phyloP scores from a whole-genome alignment of 75 land plant genomes.

The Sequoiadendron giganteum region DNA sequence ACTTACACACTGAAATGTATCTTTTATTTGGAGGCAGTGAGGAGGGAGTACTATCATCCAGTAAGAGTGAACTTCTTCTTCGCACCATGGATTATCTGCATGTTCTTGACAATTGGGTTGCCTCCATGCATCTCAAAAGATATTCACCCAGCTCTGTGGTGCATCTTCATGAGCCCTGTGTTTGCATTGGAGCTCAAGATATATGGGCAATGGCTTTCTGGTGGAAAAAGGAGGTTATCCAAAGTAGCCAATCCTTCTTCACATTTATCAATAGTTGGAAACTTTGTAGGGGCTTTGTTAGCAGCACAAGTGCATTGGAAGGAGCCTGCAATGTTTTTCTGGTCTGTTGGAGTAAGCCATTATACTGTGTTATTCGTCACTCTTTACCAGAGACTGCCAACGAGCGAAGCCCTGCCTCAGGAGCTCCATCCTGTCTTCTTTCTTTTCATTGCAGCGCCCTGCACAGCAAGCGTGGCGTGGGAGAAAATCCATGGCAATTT shows the following conservation, averaged over 20 bases:
- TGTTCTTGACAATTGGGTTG: constrained; percentile 70
- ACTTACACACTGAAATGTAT: constrained; percentile 63
- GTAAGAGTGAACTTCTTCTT: constrained; percentile 95
- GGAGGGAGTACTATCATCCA: constrained; percentile 83
- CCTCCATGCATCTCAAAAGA: constrained; percentile 36
- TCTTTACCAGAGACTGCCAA: constrained; percentile 87
- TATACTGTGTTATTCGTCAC: constrained; percentile 88
- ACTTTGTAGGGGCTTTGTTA: constrained; percentile 83
- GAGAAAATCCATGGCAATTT: constrained; percentile 57
- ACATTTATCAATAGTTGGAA: constrained; percentile 84
- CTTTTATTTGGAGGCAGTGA: constrained; percentile 81
- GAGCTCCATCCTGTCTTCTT: constrained; percentile 94
- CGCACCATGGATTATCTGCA: constrained; percentile 88
- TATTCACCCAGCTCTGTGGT: constrained; percentile 65
- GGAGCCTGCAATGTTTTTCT: constrained; percentile 74
- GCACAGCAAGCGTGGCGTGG: constrained; percentile 95
- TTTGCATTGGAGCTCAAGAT: constrained; percentile 78
- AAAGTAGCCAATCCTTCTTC: constrained; percentile 95
- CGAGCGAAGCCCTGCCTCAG: constrained; percentile 79
- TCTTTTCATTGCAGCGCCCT: constrained; percentile 88
- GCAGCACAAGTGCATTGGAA: constrained; percentile 65
- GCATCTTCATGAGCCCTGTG: constrained; percentile 67
- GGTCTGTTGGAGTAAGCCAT: constrained; percentile 89
- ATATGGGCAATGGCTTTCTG: constrained; percentile 96
- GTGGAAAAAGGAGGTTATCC: constrained; percentile 76